Evolutionary conservation across 2,329 filamentous ascomycete species (phyloP), one percentile per base, ranked within the genome.

Genomic region (Lachnellula arida): DNA sequence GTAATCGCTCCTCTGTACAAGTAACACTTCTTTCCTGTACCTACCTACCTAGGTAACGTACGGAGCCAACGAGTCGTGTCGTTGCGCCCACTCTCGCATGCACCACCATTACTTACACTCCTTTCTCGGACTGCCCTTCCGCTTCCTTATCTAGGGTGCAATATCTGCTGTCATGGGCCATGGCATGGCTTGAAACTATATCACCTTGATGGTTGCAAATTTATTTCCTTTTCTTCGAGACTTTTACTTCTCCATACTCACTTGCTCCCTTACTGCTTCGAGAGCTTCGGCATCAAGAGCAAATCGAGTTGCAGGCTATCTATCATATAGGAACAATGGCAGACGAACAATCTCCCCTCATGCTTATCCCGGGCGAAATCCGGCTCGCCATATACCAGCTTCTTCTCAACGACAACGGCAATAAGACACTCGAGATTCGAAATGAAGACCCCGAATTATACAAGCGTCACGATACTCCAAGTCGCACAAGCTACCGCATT

Each of bases 401-500:
- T 43, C 71, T 80, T 12, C 72, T 80, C 46, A 67, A 76, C 56
- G 72, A 75, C 53, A 57, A 52, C 9, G 52, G 54, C 40, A 63
- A 71, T 43, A 69, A 68, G 28, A 64, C 65, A 11, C 71, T 80
- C 8, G 64, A 67, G 12, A 76, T 79, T 23, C 72, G 73, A 23
- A 77, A 73, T 52, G 63, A 63, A 23, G 49, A 51, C 25, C 63
- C 51, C 39, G 58, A 62, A 51, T 55, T 40, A 57, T 73, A 55
- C 67, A 58, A 60, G 11, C 43, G 44, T 25, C 60, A 49, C 46
- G 39, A 39, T 1, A 49, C 62, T 32, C 60, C 56, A 28, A 58
- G 60, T 12, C 71, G 76, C 17, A 70, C 68, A n/a, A 62, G 63
- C 5, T 80, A 78, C 62, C 70, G 73, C 47, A 66, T 76, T 39